These are phyloP conservation scores for Daldinia decipiens DNA, from an alignment of 495 filamentous ascomycete species.

Conservation along the genomic window DNA sequence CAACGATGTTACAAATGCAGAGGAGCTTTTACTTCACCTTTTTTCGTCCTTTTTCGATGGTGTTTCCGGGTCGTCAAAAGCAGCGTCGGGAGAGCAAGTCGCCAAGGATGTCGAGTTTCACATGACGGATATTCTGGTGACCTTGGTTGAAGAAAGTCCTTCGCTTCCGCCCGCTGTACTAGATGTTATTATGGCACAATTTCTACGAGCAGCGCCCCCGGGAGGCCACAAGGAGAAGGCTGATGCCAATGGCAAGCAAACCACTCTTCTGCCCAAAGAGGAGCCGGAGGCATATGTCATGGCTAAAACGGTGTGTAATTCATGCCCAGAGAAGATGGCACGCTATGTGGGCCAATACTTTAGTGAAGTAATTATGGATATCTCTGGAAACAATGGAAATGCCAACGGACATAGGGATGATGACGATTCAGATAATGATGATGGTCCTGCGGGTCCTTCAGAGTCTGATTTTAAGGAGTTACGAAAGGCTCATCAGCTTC, in stretches of 20 bases:
- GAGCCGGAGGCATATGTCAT: conserved; percentile 93
- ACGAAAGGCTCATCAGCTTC: conserved; percentile 85
- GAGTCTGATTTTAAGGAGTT: conserved; percentile 89
- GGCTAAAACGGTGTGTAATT: conserved; percentile 92
- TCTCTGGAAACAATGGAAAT: conserved; percentile 67
- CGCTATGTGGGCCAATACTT: conserved; percentile 95
- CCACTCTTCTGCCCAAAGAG: conserved; percentile 82
- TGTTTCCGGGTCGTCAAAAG: conserved; percentile 78
- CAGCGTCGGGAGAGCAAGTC: conserved; percentile 78
- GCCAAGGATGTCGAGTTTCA: conserved; percentile 91
- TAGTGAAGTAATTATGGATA: conserved; percentile 92
- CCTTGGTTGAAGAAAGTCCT: conserved; percentile 85
- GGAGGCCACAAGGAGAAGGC: conserved; percentile 66
- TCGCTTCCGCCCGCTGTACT: conserved; percentile 83
- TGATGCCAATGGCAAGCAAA: conserved; percentile 66
- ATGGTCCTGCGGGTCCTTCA: conserved; percentile 66
- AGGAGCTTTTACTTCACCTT: conserved; percentile 78
- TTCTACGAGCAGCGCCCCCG: conserved; percentile 82
- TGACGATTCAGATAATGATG: conserved; percentile 80
- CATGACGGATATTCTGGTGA: conserved; percentile 85
- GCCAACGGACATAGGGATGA: conserved; percentile 61
- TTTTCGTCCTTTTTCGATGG: conserved; percentile 94
- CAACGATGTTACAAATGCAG: conserved; percentile 85
- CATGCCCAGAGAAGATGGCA: conserved; percentile 92
- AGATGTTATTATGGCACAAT: conserved; percentile 96